Evolutionary conservation across 805 yeast species (phyloP).

Genomic region (Candida cerambycidarum): DNA sequence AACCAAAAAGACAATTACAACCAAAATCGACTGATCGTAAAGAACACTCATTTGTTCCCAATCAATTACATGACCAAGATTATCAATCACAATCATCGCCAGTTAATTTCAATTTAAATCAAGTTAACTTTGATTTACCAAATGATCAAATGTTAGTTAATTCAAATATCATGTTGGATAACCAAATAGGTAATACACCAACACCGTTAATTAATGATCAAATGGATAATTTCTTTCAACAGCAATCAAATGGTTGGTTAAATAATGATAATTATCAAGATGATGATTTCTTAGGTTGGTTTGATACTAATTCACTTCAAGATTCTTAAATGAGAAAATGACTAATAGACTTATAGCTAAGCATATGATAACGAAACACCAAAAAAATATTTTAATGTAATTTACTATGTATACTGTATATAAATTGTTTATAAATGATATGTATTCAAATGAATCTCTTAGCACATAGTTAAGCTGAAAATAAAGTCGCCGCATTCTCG

Average conservation of each 20-base stretch:
- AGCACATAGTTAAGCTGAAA: neutral
- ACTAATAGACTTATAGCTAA: neutral
- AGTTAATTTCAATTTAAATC: conserved; percentile 5
- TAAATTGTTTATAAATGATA: neutral
- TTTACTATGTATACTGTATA: conserved; percentile 1
- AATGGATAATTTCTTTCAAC: conserved; percentile 68
- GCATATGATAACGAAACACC: neutral
- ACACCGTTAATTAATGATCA: conserved; percentile 24
- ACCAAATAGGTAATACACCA: conserved; percentile 4
- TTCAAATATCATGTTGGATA: conserved; percentile 10
- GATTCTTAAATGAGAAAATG: conserved; percentile 10
- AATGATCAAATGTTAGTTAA: conserved; percentile 12
- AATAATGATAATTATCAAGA: conserved; percentile 56
- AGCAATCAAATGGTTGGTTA: conserved; percentile 83
- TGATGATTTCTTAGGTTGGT: conserved; percentile 94
- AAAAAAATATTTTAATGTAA: neutral
- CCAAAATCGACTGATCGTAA: neutral
- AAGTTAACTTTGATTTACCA: conserved; percentile 13
- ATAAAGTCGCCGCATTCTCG: neutral
- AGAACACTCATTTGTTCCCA: neutral
- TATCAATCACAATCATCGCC: conserved; percentile 4
- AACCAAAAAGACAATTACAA: neutral
- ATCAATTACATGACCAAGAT: neutral
- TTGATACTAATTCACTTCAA: conserved; percentile 60
- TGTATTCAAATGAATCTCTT: neutral